phyloP scores from a whole-genome alignment of 768 basidiomycete species.

The Pseudohyphozyma bogoriensis region DNA sequence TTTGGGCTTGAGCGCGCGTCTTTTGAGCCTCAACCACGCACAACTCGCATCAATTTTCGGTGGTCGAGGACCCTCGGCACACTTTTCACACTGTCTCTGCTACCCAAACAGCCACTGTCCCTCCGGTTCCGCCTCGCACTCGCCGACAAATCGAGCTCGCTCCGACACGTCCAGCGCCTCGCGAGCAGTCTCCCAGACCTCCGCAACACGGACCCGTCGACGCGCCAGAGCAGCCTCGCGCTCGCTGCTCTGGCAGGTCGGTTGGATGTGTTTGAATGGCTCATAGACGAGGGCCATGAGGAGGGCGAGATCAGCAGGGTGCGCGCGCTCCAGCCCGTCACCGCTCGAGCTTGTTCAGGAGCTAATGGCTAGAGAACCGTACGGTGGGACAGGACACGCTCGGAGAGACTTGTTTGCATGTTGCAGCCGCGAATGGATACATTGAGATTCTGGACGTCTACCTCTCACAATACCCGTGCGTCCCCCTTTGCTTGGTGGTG shows the following conservation, averaged over 20 bases:
- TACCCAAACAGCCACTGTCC: too few relatives aligned
- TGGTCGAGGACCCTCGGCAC: too few relatives aligned
- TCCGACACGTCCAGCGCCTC: constrained; percentile 13
- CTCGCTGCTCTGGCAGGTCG: constrained; percentile 7
- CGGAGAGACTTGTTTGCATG: constrained; percentile 28
- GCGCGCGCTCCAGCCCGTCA: too few relatives aligned
- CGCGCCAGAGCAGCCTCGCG: constrained; percentile 12
- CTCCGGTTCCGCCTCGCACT: constrained; percentile 6
- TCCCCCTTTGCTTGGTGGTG: background rate
- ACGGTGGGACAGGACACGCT: constrained; percentile 22
- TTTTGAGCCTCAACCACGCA: too few relatives aligned
- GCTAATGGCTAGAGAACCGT: too few relatives aligned
- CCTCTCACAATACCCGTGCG: constrained; percentile 14
- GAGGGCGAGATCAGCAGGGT: constrained; percentile 29
- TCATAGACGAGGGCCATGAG: constrained; percentile 29
- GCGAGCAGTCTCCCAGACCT: constrained; percentile 6
- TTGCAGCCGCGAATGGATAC: constrained; percentile 21
- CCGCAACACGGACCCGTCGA: constrained; percentile 19
- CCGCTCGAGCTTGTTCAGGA: too few relatives aligned
- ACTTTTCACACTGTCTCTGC: too few relatives aligned
- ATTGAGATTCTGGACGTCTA: constrained; percentile 7
- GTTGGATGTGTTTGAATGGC: constrained; percentile 26
- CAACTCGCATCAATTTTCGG: too few relatives aligned
- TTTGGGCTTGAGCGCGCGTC: too few relatives aligned
- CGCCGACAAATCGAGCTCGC: background rate